phyloP scores from a whole-genome alignment of 1,284 basidiomycete species.

The Ceratobasidium sp. region DNA sequence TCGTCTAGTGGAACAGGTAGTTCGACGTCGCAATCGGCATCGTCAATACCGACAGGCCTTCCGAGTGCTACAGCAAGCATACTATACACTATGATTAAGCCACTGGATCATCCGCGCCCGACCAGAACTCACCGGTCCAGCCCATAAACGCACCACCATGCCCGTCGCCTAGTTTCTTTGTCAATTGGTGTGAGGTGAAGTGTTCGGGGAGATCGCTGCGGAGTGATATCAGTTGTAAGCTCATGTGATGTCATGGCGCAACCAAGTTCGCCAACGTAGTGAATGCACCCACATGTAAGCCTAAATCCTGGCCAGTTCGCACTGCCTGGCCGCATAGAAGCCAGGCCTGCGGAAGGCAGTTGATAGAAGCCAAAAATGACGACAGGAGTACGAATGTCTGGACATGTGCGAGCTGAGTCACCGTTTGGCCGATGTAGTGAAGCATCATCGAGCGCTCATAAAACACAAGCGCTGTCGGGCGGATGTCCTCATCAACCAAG shows the following conservation, averaged over 20 bases:
- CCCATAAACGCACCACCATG: slow-evolving; percentile 91
- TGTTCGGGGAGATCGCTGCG: slow-evolving; percentile 78
- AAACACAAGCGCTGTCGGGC: slow-evolving; percentile 82
- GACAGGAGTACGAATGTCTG: slow-evolving; percentile 87
- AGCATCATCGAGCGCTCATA: slow-evolving; percentile 88
- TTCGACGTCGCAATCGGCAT: slow-evolving; percentile 82
- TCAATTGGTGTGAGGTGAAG: slow-evolving; percentile 71
- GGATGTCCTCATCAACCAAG: slow-evolving; percentile 24
- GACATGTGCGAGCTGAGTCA: slow-evolving; percentile 78
- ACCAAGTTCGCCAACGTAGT: slow-evolving; percentile 31
- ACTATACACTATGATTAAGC: slow-evolving; percentile 51
- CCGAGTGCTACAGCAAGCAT: slow-evolving; percentile 88
- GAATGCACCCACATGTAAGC: slow-evolving; percentile 75
- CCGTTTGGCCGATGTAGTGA: slow-evolving; percentile 85
- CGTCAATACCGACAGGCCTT: slow-evolving; percentile 78
- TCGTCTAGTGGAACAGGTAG: slow-evolving; percentile 82
- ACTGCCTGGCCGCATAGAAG: slow-evolving; percentile 86
- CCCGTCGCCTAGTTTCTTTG: slow-evolving; percentile 85
- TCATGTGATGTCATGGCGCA: slow-evolving; percentile 29
- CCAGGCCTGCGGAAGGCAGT: slow-evolving; percentile 91
- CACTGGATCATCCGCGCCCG: not conserved
- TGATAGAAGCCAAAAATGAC: slow-evolving; percentile 86
- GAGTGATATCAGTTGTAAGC: slow-evolving; percentile 1
- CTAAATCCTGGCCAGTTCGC: slow-evolving; percentile 84
- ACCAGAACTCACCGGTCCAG: slow-evolving; percentile 58